Base-by-base conservation (phyloP, 108 stramenopile species). In the Aurantiochytrium sp. region DNA sequence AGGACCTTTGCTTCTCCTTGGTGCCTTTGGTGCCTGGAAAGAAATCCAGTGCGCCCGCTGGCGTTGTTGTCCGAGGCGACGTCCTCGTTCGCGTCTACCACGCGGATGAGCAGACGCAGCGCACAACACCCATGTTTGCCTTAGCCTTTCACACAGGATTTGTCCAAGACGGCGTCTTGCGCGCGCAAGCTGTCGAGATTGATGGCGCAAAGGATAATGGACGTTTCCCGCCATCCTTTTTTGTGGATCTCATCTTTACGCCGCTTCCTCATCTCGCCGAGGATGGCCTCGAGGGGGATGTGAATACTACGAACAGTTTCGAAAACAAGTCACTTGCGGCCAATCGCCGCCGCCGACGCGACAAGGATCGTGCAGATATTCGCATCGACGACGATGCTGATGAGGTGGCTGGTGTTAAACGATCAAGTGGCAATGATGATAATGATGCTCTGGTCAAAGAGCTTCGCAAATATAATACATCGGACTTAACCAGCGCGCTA, bases 121-220 rank as follows among this genome's bases (percentile, higher is more conserved):
- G 49, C 12, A 6, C 76, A 16, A 25, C n/a, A 6, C 76, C 76
- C n/a, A 83, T 83, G 76, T 83, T 83, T 83, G 76, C 76, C 76
- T 53, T 83, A 16, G 76, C 76, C 5, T 83, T 83, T 53, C 76
- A 83, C 76, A 53, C 49, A 8, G 45, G 19, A 12, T 83, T 83
- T 53, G 76, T 83, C 25, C 12, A 35, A 25, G 4, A 83, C 51
- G 76, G 76, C 76, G 76, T 83, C 76, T 83, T 83, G 76, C 76
- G 76, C 25, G 49, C 51, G 12, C 12, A 18, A 6, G 76, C 76
- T 12, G 76, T 3, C 2, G 76, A 83, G 25, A 83, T 83, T 45
- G 76, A 83, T 23, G 76, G 76, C 28, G 76, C 76, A 10, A 83
- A 83, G 28, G 76, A 23, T 6, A 83, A 83, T 35, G 76, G 76